Base-by-base conservation (phyloP, 2,329 filamentous ascomycete genomes). In the Penicillium sp. region DNA sequence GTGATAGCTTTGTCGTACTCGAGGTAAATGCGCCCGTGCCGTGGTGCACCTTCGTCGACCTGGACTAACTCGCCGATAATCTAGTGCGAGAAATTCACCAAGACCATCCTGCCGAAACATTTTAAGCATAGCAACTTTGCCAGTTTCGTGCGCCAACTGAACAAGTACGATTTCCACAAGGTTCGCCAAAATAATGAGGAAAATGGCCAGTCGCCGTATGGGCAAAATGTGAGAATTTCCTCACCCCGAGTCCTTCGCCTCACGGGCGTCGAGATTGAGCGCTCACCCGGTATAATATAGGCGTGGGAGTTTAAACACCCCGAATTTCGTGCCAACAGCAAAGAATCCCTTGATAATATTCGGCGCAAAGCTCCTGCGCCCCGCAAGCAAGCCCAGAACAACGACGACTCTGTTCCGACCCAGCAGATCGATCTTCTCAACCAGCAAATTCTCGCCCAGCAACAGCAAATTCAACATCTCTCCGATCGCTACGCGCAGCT, bases 111-210 rank as follows among this genome's bases (percentile, higher is more conserved):
- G 11, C 92, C 92, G 2, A 95, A 96, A 62, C 88, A 96, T 58
- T 98, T 98, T 74, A 98, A 98, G 67, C 92, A 96, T 68, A 94
- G 87, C 76, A 95, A 95, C 64, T 95, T 95, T 70, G 89, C 89
- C 20, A 95, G 88, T 66, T 95, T 95, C 61, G 89, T 95, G 41
- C 84, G 89, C 32, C 89, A 95, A 63, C 71, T 95, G 41, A 95
- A 95, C 71, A 95, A 95, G 63, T 95, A 94, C 65, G 89, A 95
- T 61, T 98, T 98, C 55, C 92, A 98, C 73, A 98, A 98, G 73
- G 89, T 96, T 48, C 79, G 92, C 49, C 85, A 84, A 58, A 85
- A 89, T 56, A 93, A 87, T 50, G 87, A 94, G 59, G 87, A 93
- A 57, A 86, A 77, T 54, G 84, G 83, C 16, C 77, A 85, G 53